These are phyloP conservation scores for Penicillium crustosum DNA, from an alignment of 2,329 filamentous ascomycete genomes.

Conservation along the genomic window DNA sequence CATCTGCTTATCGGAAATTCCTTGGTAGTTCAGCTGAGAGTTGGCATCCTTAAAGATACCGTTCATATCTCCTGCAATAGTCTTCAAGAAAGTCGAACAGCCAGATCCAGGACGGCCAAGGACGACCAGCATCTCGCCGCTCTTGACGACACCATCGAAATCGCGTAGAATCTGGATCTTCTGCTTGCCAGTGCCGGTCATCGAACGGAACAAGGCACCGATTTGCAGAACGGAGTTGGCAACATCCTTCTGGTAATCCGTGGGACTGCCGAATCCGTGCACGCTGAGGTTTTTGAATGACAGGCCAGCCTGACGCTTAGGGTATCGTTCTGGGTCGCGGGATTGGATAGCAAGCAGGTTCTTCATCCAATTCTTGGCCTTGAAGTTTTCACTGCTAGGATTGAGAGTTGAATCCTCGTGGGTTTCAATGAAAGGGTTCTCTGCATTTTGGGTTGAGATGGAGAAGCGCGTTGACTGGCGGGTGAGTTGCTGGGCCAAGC, in stretches of 20 bases:
- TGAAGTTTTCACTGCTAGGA: constrained; percentile 47
- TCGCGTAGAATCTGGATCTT: constrained; percentile 62
- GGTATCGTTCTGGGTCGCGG: constrained; percentile 55
- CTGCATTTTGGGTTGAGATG: constrained; percentile 19
- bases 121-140: constrained; percentile 59
- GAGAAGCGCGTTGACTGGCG: constrained; percentile 38
- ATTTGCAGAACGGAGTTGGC: constrained; percentile 40
- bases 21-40: constrained; percentile 79
- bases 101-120: constrained; percentile 52
- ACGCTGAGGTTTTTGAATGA: constrained; percentile 68
- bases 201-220: constrained; percentile 33
- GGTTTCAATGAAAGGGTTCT: constrained; percentile 39
- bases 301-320: constrained; percentile 59
- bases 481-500: constrained; percentile 37
- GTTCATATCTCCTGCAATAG: constrained; percentile 77
- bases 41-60: constrained; percentile 71
- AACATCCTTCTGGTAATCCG: constrained; percentile 62
- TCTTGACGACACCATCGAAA: constrained; percentile 63
- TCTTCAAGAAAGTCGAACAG: constrained; percentile 86
- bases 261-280: constrained; percentile 65
- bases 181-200: constrained; percentile 40
- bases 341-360: constrained; percentile 48
- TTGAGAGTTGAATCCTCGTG: constrained; percentile 43
- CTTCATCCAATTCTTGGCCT: constrained; percentile 49
- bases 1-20: constrained; percentile 58